Conservation (phyloP, 2,329 filamentous ascomycete species). For the Ascochyta viciae-villosae region DNA sequence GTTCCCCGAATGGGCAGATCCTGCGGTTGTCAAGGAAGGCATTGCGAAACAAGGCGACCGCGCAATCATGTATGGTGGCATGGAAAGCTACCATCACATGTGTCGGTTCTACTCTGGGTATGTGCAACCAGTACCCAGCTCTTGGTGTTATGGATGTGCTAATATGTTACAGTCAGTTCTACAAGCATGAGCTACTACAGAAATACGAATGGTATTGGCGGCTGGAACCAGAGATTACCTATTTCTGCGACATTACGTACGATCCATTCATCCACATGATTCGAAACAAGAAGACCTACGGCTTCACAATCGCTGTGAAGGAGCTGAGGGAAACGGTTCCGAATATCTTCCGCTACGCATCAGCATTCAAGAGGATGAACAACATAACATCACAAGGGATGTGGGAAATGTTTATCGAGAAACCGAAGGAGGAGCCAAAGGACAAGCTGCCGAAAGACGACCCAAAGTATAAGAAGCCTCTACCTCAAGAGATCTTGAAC, state of each 20-base stretch:
- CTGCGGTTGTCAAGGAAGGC: constrained; percentile 91
- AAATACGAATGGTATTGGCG: constrained; percentile 99
- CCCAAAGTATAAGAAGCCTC: constrained; percentile 68
- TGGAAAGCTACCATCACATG: constrained; percentile 99
- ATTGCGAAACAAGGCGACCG: constrained; percentile 96
- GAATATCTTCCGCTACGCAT: constrained; percentile 98
- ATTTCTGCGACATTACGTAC: constrained; percentile 99
- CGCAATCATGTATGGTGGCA: constrained; percentile 98
- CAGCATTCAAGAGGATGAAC: constrained; percentile 92
- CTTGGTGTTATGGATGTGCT: constrained; percentile 6
- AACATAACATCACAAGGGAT: constrained; percentile 89
- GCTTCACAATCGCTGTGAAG: constrained; percentile 98
- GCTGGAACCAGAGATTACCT: constrained; percentile 98
- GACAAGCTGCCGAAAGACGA: constrained; percentile 67
- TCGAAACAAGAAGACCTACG: constrained; percentile 93
- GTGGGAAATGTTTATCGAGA: constrained; percentile 98
- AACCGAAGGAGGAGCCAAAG: constrained; percentile 65
- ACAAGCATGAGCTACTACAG: constrained; percentile 90
- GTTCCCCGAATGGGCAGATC: constrained; percentile 94
- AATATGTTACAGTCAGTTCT: constrained; percentile 75
- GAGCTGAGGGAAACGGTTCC: constrained; percentile 97
- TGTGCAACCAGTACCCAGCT: constrained; percentile 38
- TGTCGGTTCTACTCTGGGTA: constrained; percentile 98
- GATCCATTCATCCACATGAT: constrained; percentile 98
- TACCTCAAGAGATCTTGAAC: constrained; percentile 82